Evolutionary conservation across 352 stramenopile genomes (phyloP), one percentile per base, ranked within the genome.

Genomic region (Phytophthora sp.): DNA sequence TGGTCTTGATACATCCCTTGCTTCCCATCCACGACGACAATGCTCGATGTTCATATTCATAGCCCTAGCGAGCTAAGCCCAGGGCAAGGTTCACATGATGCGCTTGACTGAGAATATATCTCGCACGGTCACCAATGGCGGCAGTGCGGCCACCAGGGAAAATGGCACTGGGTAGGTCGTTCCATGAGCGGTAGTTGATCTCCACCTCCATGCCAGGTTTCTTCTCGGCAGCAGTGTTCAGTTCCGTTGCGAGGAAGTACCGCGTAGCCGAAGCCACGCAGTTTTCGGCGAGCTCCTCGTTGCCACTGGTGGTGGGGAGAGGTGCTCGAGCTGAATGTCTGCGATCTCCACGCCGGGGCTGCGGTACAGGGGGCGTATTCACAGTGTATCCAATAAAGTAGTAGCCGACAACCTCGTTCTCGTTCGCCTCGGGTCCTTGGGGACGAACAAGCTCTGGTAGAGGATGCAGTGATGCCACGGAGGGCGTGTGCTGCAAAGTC

Each of bases 241-340:
- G 61, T 56, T 95, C 85, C 8, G 88, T 96, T 2, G 82, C 88
- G 11, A 87, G 73, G 48, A 96, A 96, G 43, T 95, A 96, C 30
- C 83, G 74, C 4, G 84, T 80, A 9, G 84, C 82, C 2, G 82
- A 84, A 0, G 70, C 77, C 12, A 91, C 77, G 32, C 68, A 82
- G 4, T 64, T 84, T 27, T 60, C 54, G 0, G 82, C 72, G 3
- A 79, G 46, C 13, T 88, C 58, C 15, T 78, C 69, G 2, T 70
- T 66, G 5, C 28, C 31, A 37, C n/a, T 23, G 27, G n/a, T 59
- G 3, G 3, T 38, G 11, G 37, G 23, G 15, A 31, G 26, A 11
- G 26, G 11, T 28, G 49, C 7, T 55, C 49, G 54, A 50, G 37
- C 46, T 5, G 44, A 61, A 27, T 54, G 17, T 43, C 55, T 62